Evolutionary conservation across 1,284 basidiomycete genomes (phyloP), one percentile per base, ranked within the genome.

Genomic region (Entoloma clypeatum): DNA sequence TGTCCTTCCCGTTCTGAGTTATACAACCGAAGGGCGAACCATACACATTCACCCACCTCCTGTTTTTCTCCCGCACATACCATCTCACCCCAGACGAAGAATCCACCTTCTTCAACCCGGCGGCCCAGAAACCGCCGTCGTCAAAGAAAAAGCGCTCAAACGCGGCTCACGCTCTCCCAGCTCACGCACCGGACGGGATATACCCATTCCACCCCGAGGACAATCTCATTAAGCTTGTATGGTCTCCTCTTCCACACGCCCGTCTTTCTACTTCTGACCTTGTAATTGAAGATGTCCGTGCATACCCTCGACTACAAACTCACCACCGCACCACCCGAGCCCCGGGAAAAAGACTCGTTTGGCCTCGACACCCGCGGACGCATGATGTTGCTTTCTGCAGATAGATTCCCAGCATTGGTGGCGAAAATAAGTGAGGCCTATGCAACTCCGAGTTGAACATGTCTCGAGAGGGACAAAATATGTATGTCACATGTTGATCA

Each of bases 121-220:
- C 74, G 33, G 65, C 64, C 3, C 48, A 49, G 51, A 53, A 43
- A 65, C 54, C 50, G 17, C 68, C 56, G 49, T 59, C 55, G 21
- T 69, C 64, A 52, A 67, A 24, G 54, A 57, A 54, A 56, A 35
- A 62, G 60, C 41, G 49, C 59, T 14, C 60, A 61, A 32, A 48
- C 41, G 22, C 37, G 28, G 46, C 48, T 33, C 52, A 53, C 34
- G 49, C 52, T 16, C 50, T 49, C 17, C 56, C 50, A 16, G 43
- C 39, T 34, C 53, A 58, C 4, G 65, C 70, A 7, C 53, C 54
- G 0, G 73, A 74, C 36, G 79, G 77, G 0, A 62, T 80, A 5
- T 87, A 81, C 54, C 67, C 79, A 0, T 94, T 90, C 66, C 92
- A 96, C 58, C 82, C 86, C 0, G 92, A 96, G 60, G 92, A 95